phyloP scores from a whole-genome alignment of 192 early-diverging fungal genomes.

The Mortierella alpina region DNA sequence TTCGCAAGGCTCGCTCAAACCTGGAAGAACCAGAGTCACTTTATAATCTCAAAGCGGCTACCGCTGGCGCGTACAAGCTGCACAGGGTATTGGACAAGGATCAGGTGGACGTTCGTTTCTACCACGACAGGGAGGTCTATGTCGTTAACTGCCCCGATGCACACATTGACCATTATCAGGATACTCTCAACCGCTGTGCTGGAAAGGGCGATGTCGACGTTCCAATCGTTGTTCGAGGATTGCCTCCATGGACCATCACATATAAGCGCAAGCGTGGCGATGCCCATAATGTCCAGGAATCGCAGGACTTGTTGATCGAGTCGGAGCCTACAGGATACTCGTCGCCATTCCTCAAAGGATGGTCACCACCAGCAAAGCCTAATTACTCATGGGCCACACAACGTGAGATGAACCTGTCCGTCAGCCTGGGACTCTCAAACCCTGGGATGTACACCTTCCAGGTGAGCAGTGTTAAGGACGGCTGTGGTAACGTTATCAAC shows the following conservation, averaged over 20 bases:
- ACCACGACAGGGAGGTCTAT: slow-evolving; percentile 36
- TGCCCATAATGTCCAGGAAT: background rate
- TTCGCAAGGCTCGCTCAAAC: slow-evolving; percentile 18
- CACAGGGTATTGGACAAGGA: slow-evolving; percentile 30
- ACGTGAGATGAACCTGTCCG: slow-evolving; percentile 45
- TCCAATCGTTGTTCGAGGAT: slow-evolving; percentile 28
- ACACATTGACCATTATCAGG: slow-evolving; percentile 28
- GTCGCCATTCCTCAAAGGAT: slow-evolving; percentile 35
- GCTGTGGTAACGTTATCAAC: slow-evolving; percentile 38
- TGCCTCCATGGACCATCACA: slow-evolving; percentile 41
- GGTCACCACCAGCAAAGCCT: slow-evolving; percentile 30
- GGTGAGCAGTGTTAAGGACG: slow-evolving; percentile 32
- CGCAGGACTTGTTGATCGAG: slow-evolving; percentile 32
- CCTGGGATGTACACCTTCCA: slow-evolving; percentile 37
- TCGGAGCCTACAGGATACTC: slow-evolving; percentile 36
- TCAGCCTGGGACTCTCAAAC: slow-evolving; percentile 27
- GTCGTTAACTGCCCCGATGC: slow-evolving; percentile 42
- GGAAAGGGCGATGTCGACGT: slow-evolving; percentile 46
- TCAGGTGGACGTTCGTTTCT: slow-evolving; percentile 30
- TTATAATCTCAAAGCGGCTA: slow-evolving; percentile 23
- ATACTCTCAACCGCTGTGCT: slow-evolving; percentile 27
- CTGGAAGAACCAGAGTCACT: slow-evolving; percentile 19
- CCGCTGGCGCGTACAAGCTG: slow-evolving; percentile 33
- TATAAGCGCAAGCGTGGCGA: slow-evolving; percentile 14
- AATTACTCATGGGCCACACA: slow-evolving; percentile 41